Evolutionary conservation across 1,139 yeast species (phyloP), one percentile per base, ranked within the genome.

Genomic region (Komagataea norvegica): DNA sequence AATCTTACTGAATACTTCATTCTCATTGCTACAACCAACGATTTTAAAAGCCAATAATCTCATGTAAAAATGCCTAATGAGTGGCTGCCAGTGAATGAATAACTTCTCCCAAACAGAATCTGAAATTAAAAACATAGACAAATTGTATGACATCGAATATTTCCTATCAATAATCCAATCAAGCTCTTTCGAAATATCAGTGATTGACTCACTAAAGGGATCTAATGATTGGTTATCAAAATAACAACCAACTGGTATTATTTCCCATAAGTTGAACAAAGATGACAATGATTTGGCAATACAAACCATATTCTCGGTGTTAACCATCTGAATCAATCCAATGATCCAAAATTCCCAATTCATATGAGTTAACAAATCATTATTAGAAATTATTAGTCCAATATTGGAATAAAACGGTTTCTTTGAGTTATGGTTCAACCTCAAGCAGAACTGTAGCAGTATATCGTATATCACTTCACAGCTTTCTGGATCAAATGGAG

Each of bases 261-360:
- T 61, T 35, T 78, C 82, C 94, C 95, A 86, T 3, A 79, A 59
- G 55, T 84, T 82, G 61, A 79, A 85, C 40, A 86, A 57, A 43
- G 80, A 72, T 4, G 89, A 75, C 33, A 85, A 57, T 16, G 77
- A 76, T 44, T 83, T 73, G 29, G 82, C 64, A 42, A 82, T 74
- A 18, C 74, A 69, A 48, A 77, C 81, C 43, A 78, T 67, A 54
- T 77, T 85, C 37, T 77, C 79, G 8, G 86, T 74, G 10, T 65
- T 55, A 18, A 84, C 58, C 79, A 84, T 74, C 48, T 74, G 66
- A 44, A 73, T 65, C 16, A 70, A 61, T 18, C 84, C 79, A 40
- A 71, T 66, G 9, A 82, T 57, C 95, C 95, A 86, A 53, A 86
- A 85, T 38, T 67, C 67, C 94, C 95, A 86, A 60, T 81, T 73